Evolutionary conservation across 2,329 filamentous ascomycete species (phyloP).

Genomic region (Trichoderma koningii): DNA sequence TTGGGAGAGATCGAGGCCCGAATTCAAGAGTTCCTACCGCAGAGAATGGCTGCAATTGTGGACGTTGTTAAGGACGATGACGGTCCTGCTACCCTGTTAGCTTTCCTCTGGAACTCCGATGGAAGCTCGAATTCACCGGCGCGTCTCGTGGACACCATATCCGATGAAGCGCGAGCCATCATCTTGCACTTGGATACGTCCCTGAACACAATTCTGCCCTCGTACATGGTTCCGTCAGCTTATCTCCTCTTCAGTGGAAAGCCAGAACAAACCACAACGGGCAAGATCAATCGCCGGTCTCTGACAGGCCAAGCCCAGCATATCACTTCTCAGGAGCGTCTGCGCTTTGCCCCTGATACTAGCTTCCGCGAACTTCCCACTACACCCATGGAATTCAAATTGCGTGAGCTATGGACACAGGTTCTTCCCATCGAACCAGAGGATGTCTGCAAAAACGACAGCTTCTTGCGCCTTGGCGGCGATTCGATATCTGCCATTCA

Average conservation of each 20-base stretch:
- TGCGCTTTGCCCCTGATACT: conserved; percentile 3
- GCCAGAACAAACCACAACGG: conserved; percentile 27
- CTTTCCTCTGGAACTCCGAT: neutral
- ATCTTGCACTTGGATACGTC: conserved; percentile 26
- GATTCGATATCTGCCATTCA: conserved; percentile 19
- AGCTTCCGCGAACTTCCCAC: neutral
- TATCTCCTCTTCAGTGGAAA: conserved; percentile 29
- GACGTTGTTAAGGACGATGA: conserved; percentile 8
- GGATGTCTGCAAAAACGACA: conserved; percentile 7
- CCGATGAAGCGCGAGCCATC: neutral
- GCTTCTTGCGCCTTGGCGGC: conserved; percentile 18
- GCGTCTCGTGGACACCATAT: conserved; percentile 21
- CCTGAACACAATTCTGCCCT: conserved; percentile 23
- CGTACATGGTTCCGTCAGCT: conserved; percentile 30
- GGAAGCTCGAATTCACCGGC: neutral
- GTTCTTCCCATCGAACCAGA: conserved; percentile 12
- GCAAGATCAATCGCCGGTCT: conserved; percentile 27
- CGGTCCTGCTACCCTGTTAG: neutral
- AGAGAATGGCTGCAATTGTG: neutral
- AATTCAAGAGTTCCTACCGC: neutral
- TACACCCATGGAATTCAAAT: conserved; percentile 2
- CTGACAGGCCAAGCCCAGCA: neutral
- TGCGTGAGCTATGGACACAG: conserved; percentile 28
- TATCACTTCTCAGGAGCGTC: neutral
- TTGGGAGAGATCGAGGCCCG: conserved; percentile 25